Base-by-base conservation (phyloP, 345 rosid species). In the Lepidium sativum region DNA sequence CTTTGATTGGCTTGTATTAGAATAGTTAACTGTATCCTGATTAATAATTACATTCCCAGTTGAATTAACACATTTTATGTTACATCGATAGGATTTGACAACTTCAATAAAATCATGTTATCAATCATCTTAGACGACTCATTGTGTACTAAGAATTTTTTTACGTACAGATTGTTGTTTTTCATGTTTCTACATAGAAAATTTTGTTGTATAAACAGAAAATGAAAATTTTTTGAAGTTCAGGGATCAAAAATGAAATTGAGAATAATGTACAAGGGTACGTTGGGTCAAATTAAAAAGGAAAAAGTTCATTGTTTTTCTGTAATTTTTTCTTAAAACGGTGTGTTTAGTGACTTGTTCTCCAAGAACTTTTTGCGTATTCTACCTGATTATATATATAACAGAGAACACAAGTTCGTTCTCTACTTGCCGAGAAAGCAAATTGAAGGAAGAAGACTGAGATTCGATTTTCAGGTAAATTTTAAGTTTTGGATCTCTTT, bases 101-200 rank as follows among this genome's bases (percentile, higher is more conserved):
- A n/a, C n/a, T n/a, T n/a, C n/a, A n/a, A n/a, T n/a, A n/a, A n/a
- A n/a, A n/a, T n/a, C n/a, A n/a, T n/a, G n/a, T n/a, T n/a, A n/a
- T n/a, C n/a, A n/a, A n/a, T 80, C 99, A 90, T 80, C 97, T 94
- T 34, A 89, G 77, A 72, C 84, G 96, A 80, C 79, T 88, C 77
- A 83, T 91, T 27, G 92, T 85, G 66, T 89, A 85, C 63, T 86
- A 74, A 52, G 18, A 35, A 40, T n/a, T 25, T 1, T 21, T 32
- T 17, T 29, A 7, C 41, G 44, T 68, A 68, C 42, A 48, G 18
- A 55, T 55, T 45, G 10, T 47, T 43, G 52, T 53, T 11, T n/a
- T 12, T 11, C 5, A 18, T 11, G 20, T 14, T 21, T 12, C 12
- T 3, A 11, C 49, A 20, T n/a, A 9, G 31, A 9, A 27, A 38